Evolutionary conservation across 345 rosid genomes (phyloP), one percentile per base, ranked within the genome.

Genomic region (Atalantia buxifolia): DNA sequence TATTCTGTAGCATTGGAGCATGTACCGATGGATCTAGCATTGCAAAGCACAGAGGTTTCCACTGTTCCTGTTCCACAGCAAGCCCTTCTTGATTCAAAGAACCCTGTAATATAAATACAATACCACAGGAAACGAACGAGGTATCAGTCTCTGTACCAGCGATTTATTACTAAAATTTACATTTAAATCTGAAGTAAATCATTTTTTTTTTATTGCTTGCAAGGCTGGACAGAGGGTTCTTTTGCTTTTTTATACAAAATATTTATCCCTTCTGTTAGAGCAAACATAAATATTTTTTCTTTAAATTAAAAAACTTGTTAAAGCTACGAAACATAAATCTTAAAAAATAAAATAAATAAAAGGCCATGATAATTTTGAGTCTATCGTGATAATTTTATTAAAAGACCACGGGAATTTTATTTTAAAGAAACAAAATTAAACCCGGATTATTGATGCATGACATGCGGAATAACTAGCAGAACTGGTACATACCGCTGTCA

Each of bases 1-100:
- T 92, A 95, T 24, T 77, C 78, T 72, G 94, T 90, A 48, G 99
- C 97, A 83, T 93, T 92, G 76, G 89, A 66, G 87, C 97, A 95
- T 73, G 97, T 93, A 42, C 95, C 97, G 6, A 74, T 4, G 9
- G 96, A 79, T 77, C 85, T 63, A 72, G 88, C 80, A 83, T 93
- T 92, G 88, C 99, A 92, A 53, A 95, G 95, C 72, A 92, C 72
- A 18, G 98, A 90, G 42, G 97, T 93, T 81, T 95, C 98, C 57
- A 92, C 4, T 62, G 91, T 91, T 48, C 95, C 95, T 45, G 98
- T 91, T 82, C 97, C 98, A 42, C 98, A 95, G 82, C 99, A 95
- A 72, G 96, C 94, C 86, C 81, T 91, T 87, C 91, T 88, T 7
- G 92, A 79, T 86, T 93, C 99, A 77, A 88, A 85, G 87, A 93